Percentiles rank a stretch among this genome's conserved stretches.
phyloP scores from a whole-genome alignment of 2,329 filamentous ascomycete genomes.

The Podosphaera aphanis region DNA sequence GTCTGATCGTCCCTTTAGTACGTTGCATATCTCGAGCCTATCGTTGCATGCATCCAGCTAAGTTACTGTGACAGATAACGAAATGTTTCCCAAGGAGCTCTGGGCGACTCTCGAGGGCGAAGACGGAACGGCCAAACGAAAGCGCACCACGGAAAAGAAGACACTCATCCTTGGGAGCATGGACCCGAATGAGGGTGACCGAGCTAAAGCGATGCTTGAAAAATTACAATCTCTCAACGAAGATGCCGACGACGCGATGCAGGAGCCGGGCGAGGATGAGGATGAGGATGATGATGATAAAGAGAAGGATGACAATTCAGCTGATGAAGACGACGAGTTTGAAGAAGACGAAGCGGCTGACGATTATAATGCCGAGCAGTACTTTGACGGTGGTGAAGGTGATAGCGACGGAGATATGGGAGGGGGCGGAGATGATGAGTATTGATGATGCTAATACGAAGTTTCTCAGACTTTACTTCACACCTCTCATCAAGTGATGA shows the following conservation, averaged over 20 bases:
- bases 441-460: too few relatives aligned
- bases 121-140: conserved; percentile 14
- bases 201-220: conserved; percentile 14
- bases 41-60: too few relatives aligned
- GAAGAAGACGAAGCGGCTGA: conserved; percentile 34
- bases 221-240: conserved; percentile 15
- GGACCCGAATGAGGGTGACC: conserved; percentile 5
- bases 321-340: conserved; percentile 30
- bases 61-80: conserved; percentile 21
- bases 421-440: conserved; percentile 21
- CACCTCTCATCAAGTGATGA: too few relatives aligned
- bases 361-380: conserved; percentile 41
- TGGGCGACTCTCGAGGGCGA: conserved; percentile 26
- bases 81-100: conserved; percentile 34
- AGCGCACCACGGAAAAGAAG: conserved; percentile 4
- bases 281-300: conserved; percentile 18
- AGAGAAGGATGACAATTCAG: conserved; percentile 13
- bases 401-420: conserved; percentile 27
- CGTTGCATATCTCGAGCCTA: too few relatives aligned
- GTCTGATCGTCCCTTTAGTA: conserved; percentile 29
- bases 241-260: conserved; percentile 20
- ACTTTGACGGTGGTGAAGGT: conserved; percentile 35
- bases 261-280: conserved; percentile 19
- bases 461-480: too few relatives aligned
- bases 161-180: conserved; percentile 4